Evolutionary conservation across 1,139 yeast genomes (phyloP).

Genomic region (Candida sanyaensis): DNA sequence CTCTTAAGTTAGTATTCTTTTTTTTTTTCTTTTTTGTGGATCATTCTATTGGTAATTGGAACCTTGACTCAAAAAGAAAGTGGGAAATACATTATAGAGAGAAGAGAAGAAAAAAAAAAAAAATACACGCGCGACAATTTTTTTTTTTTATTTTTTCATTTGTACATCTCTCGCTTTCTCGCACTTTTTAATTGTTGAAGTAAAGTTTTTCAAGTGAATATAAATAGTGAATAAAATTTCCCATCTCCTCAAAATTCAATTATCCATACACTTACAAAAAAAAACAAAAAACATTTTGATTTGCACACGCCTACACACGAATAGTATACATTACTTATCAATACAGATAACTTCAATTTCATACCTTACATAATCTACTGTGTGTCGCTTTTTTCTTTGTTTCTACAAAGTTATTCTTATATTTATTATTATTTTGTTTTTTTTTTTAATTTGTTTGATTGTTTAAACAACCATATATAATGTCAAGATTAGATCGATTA

Average conservation of each 20-base stretch:
- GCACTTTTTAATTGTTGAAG: background rate
- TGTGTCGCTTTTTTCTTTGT: slow-evolving; percentile 1
- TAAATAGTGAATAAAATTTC: slow-evolving; percentile 6
- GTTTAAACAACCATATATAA: slow-evolving; percentile 13
- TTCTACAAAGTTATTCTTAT: background rate
- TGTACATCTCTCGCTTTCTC: background rate
- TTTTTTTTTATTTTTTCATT: background rate
- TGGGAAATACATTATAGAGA: background rate
- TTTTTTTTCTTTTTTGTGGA: background rate
- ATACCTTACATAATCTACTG: background rate
- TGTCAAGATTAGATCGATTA: slow-evolving; percentile 66
- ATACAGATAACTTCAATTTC: too few species aligned
- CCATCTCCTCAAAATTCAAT: slow-evolving; percentile 1
- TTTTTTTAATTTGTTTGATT: too few species aligned
- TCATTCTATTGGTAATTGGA: background rate
- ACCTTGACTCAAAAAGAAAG: background rate
- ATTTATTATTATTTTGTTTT: too few species aligned
- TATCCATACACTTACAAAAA: background rate
- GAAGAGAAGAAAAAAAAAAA: background rate
- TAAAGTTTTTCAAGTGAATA: background rate
- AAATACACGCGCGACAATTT: slow-evolving; percentile 1
- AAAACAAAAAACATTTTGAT: background rate
- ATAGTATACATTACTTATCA: background rate
- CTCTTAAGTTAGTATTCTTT: background rate
- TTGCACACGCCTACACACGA: background rate